These are phyloP conservation scores for Xylaria sp. DNA, from an alignment of 2,329 filamentous ascomycete species.

Conservation along the genomic window DNA sequence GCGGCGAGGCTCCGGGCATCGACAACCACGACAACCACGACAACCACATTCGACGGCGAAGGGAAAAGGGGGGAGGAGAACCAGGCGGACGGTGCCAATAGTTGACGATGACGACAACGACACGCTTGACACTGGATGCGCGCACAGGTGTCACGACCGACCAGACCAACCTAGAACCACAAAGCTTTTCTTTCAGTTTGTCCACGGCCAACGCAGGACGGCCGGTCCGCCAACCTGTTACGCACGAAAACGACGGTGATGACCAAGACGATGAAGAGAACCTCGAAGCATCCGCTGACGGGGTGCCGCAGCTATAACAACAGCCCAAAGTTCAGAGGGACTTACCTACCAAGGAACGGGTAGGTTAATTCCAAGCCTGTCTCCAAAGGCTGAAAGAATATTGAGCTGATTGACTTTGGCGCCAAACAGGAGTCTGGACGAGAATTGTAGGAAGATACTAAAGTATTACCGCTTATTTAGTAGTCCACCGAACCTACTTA, in stretches of 20 bases:
- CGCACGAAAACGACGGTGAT: not conserved
- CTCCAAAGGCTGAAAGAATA: constrained; percentile 6
- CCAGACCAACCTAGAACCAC: not conserved
- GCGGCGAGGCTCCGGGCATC: constrained; percentile 6
- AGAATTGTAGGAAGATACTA: constrained; percentile 1
- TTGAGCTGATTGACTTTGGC: constrained; percentile 9
- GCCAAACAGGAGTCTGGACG: constrained; percentile 8
- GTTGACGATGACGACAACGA: not conserved
- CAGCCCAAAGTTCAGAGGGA: constrained; percentile 3
- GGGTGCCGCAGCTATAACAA: constrained; percentile 13
- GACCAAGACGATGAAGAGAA: not conserved
- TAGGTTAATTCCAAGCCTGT: not conserved
- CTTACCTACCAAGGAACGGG: constrained; percentile 7
- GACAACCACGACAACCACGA: not conserved
- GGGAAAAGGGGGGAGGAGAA: not conserved
- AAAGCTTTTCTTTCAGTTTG: not conserved
- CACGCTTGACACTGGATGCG: constrained; percentile 2
- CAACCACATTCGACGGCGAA: not conserved
- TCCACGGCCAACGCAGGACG: not conserved
- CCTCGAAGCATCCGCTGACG: constrained; percentile 9
- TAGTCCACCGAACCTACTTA: not conserved
- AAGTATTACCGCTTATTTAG: not conserved
- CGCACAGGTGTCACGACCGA: constrained; percentile 2
- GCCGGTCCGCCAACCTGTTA: constrained; percentile 7
- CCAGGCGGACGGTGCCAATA: not conserved